Conservation (phyloP, 108 stramenopile genomes). For the Cylindrotheca fusiformis region DNA sequence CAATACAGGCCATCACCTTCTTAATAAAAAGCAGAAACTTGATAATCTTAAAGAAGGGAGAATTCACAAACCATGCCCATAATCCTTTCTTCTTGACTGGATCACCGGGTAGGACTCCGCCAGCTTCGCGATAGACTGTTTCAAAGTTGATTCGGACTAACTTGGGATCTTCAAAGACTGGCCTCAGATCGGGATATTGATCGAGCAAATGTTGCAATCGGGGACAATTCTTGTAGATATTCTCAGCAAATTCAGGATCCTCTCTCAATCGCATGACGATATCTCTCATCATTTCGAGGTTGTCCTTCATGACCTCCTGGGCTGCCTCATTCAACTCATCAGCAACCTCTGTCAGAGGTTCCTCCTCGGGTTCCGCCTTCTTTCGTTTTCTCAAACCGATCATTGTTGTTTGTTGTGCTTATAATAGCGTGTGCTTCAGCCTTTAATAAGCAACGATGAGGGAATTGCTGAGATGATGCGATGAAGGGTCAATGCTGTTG, state of each 20-base stretch:
- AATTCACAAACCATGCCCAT: conserved; percentile 30
- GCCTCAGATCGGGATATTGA: conserved; percentile 46
- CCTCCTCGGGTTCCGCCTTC: not conserved
- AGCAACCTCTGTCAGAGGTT: conserved; percentile 1
- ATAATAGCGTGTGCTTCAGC: too few species aligned
- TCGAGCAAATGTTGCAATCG: conserved; percentile 49
- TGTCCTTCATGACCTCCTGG: conserved; percentile 47
- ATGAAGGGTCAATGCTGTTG: too few species aligned
- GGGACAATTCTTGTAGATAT: conserved; percentile 52
- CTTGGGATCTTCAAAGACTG: conserved; percentile 53
- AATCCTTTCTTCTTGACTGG: conserved; percentile 21
- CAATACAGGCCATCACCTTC: conserved; percentile 40
- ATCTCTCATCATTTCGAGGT: conserved; percentile 46
- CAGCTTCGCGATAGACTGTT: conserved; percentile 45
- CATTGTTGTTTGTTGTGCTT: conserved; percentile 4
- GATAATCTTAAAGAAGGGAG: conserved; percentile 45
- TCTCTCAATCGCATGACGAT: conserved; percentile 43
- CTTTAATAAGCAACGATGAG: too few species aligned
- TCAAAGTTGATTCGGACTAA: conserved; percentile 54
- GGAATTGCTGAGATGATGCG: too few species aligned
- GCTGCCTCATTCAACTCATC: conserved; percentile 28
- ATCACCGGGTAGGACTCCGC: conserved; percentile 51
- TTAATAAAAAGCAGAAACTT: conserved; percentile 42
- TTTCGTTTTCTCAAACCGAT: conserved; percentile 18
- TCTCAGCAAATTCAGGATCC: conserved; percentile 40